These are phyloP conservation scores for Paspalum notatum DNA, from an alignment of 176 grass and related monocot genomes.

Conservation along the genomic window DNA sequence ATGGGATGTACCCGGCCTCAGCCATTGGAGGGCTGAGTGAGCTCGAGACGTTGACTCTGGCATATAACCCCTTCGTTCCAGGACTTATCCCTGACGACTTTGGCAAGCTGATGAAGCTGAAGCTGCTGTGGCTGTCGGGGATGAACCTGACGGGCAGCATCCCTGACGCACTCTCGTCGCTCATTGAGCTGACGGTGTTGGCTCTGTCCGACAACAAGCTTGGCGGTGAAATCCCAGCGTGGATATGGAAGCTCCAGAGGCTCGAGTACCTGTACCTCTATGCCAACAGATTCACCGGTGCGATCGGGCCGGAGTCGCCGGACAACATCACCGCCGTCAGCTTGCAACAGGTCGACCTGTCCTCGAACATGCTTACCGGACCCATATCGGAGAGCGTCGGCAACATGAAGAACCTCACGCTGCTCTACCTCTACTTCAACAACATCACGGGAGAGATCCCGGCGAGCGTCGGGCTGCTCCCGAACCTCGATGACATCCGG, in stretches of 20 bases:
- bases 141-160: slow-evolving; percentile 41
- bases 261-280: slow-evolving; percentile 33
- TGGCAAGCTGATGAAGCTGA: slow-evolving; percentile 30
- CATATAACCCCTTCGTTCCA: slow-evolving; percentile 18
- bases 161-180: not conserved
- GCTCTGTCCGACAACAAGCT: slow-evolving; percentile 19
- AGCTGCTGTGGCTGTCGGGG: slow-evolving; percentile 4
- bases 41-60: slow-evolving; percentile 34
- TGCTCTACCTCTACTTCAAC: slow-evolving; percentile 54
- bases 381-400: slow-evolving; percentile 26
- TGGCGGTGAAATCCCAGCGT: not conserved
- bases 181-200: slow-evolving; percentile 8
- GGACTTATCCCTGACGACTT: slow-evolving; percentile 25
- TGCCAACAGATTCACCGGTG: not conserved
- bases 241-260: slow-evolving; percentile 43
- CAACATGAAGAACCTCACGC: slow-evolving; percentile 8
- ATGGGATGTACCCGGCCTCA: slow-evolving; percentile 28
- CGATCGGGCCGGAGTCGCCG: slow-evolving; percentile 1
- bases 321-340: not conserved
- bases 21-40: slow-evolving; percentile 13
- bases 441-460: slow-evolving; percentile 45
- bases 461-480: slow-evolving; percentile 29
- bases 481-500: not conserved
- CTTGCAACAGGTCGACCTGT: slow-evolving; percentile 41
- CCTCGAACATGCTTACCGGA: slow-evolving; percentile 43